Conservation (phyloP, 192 early-diverging fungal genomes). For the Gryganskiella cystojenkinii region DNA sequence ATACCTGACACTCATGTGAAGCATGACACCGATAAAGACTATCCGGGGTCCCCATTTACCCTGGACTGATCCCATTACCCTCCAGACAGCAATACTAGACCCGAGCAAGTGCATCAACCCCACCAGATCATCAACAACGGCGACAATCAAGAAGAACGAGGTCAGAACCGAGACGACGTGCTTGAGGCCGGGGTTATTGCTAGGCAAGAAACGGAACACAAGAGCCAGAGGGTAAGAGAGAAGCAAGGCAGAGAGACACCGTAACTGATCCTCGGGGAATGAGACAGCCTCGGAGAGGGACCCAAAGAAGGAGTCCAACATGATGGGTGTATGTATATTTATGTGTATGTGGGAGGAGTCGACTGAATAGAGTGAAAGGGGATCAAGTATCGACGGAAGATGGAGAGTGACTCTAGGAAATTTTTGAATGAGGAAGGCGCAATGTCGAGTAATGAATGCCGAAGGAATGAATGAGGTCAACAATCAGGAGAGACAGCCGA, state of each 20-base stretch:
- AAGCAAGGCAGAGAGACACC: constrained; percentile 62
- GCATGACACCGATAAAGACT: constrained; percentile 72
- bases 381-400: too few relatives aligned
- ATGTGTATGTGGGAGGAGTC: background rate
- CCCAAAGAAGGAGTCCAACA: constrained; percentile 48
- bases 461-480: background rate
- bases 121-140: constrained; percentile 64
- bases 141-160: constrained; percentile 62
- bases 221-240: constrained; percentile 67
- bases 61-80: constrained; percentile 58
- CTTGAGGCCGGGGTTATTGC: constrained; percentile 52
- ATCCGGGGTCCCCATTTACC: constrained; percentile 61
- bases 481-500: too few relatives aligned
- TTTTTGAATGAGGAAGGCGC: too few relatives aligned
- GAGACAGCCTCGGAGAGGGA: constrained; percentile 42
- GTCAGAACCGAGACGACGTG: constrained; percentile 70
- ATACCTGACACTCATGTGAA: constrained; percentile 70
- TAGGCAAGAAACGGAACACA: constrained; percentile 66
- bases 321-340: background rate
- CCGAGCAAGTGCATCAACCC: constrained; percentile 67
- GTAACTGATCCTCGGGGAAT: constrained; percentile 66
- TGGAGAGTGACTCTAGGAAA: too few relatives aligned
- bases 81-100: constrained; percentile 62
- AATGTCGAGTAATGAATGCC: too few relatives aligned
- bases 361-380: too few relatives aligned